Conservation (phyloP, 148 eudicot genomes). For the Heliamphora exappendiculata region DNA sequence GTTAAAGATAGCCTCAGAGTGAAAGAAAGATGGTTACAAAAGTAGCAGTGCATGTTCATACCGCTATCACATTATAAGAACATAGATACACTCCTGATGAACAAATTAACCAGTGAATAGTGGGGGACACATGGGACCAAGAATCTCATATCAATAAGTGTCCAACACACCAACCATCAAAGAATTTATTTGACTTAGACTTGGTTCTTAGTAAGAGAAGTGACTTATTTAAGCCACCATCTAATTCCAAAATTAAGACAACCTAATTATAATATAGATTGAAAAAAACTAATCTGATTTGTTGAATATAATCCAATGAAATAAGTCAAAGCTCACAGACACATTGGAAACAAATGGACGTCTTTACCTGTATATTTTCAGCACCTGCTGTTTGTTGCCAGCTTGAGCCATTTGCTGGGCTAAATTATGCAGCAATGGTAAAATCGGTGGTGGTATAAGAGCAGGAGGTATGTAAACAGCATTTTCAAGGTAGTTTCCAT, state of each 20-base stretch:
- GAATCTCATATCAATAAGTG: neutral
- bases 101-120: neutral
- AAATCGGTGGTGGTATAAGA: constrained; percentile 76
- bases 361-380: constrained; percentile 76
- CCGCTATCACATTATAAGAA: neutral
- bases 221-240: neutral
- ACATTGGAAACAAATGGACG: neutral
- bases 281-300: neutral
- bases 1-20: neutral
- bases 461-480: constrained; percentile 88
- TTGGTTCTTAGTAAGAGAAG: neutral
- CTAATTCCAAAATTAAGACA: neutral
- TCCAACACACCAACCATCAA: neutral
- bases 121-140: neutral
- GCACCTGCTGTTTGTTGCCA: constrained; percentile 76
- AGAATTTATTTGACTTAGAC: neutral
- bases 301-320: neutral
- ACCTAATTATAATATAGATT: neutral
- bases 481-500: constrained; percentile 43
- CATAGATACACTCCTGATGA: neutral
- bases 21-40: neutral
- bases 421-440: constrained; percentile 85
- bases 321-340: neutral
- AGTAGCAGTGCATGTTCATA: neutral
- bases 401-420: constrained; percentile 94